phyloP scores from a whole-genome alignment of 2,329 filamentous ascomycete genomes.

The Kalaharituber pfeilii region DNA sequence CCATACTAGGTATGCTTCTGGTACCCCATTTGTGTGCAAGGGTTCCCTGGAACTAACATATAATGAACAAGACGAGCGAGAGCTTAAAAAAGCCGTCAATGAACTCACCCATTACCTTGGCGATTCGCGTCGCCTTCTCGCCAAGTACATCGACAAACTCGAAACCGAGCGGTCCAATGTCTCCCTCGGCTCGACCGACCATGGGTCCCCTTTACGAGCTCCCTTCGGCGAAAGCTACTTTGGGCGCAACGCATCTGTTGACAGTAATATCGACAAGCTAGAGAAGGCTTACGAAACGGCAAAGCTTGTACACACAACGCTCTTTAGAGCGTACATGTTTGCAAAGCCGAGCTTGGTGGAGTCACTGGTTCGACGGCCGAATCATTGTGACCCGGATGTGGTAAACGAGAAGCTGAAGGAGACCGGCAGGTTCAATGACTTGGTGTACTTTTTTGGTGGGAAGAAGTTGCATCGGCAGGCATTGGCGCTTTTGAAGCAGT shows the following conservation, averaged over 20 bases:
- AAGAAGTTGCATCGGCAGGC: slow-evolving; percentile 85
- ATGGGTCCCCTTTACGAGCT: slow-evolving; percentile 10
- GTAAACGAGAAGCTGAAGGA: slow-evolving; percentile 86
- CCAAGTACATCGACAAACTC: slow-evolving; percentile 17
- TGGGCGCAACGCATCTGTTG: slow-evolving; percentile 21
- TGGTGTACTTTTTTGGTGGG: slow-evolving; percentile 94
- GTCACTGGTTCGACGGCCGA: slow-evolving; percentile 83
- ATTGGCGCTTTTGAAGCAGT: slow-evolving; percentile 55
- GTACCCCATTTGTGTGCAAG: neutral
- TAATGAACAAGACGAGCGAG: slow-evolving; percentile 50
- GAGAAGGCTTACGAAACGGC: slow-evolving; percentile 59
- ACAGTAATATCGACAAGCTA: slow-evolving; percentile 41
- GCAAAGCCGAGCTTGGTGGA: slow-evolving; percentile 68
- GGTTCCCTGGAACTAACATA: neutral
- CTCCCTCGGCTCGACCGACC: slow-evolving; percentile 29
- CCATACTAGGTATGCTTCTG: neutral
- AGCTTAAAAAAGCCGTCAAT: slow-evolving; percentile 62
- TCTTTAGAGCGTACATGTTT: slow-evolving; percentile 93
- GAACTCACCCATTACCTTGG: slow-evolving; percentile 79
- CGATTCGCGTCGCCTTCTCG: slow-evolving; percentile 44
- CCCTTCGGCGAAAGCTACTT: slow-evolving; percentile 16
- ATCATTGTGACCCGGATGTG: slow-evolving; percentile 91
- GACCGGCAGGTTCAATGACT: slow-evolving; percentile 71
- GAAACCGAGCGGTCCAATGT: slow-evolving; percentile 26
- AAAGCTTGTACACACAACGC: slow-evolving; percentile 73